Evolutionary conservation across 2,329 filamentous ascomycete species (phyloP).

Genomic region (Coniella vitis): DNA sequence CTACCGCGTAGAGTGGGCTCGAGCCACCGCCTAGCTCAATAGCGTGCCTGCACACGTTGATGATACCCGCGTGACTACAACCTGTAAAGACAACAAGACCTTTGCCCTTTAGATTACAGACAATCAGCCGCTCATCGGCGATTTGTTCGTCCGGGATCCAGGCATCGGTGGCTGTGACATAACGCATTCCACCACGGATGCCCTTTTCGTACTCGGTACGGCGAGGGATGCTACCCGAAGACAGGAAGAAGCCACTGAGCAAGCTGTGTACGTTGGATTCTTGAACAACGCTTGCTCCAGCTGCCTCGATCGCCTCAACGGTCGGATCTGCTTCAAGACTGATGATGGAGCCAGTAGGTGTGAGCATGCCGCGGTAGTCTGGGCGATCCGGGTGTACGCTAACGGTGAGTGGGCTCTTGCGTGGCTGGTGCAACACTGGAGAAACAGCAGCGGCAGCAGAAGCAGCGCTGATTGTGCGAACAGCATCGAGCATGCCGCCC

Average conservation of each 20-base stretch:
- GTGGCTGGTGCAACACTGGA: slow-evolving; percentile 14
- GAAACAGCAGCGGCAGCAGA: slow-evolving; percentile 10
- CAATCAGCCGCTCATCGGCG: slow-evolving; percentile 45
- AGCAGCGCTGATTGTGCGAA: slow-evolving; percentile 38
- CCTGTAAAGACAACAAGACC: slow-evolving; percentile 50
- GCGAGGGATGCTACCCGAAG: slow-evolving; percentile 48
- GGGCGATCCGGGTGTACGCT: slow-evolving; percentile 48
- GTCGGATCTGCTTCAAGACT: slow-evolving; percentile 47
- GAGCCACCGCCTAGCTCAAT: slow-evolving; percentile 26
- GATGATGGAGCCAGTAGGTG: slow-evolving; percentile 30
- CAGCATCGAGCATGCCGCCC: slow-evolving; percentile 42
- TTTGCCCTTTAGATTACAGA: slow-evolving; percentile 44
- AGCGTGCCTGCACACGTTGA: slow-evolving; percentile 43
- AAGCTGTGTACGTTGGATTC: slow-evolving; percentile 35
- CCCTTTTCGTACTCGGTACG: slow-evolving; percentile 42
- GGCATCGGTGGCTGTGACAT: slow-evolving; percentile 28
- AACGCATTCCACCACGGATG: slow-evolving; percentile 37
- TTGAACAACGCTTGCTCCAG: slow-evolving; percentile 34
- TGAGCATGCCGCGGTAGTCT: slow-evolving; percentile 39
- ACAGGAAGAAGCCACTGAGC: slow-evolving; percentile 42
- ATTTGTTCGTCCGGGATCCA: slow-evolving; percentile 45
- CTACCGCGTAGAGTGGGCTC: slow-evolving; percentile 39
- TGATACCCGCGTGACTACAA: slow-evolving; percentile 48
- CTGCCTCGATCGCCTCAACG: slow-evolving; percentile 37
- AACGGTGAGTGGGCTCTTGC: slow-evolving; percentile 27